Evolutionary conservation across 257 asterid genomes (phyloP).

Genomic region (Fraxinus anomala): DNA sequence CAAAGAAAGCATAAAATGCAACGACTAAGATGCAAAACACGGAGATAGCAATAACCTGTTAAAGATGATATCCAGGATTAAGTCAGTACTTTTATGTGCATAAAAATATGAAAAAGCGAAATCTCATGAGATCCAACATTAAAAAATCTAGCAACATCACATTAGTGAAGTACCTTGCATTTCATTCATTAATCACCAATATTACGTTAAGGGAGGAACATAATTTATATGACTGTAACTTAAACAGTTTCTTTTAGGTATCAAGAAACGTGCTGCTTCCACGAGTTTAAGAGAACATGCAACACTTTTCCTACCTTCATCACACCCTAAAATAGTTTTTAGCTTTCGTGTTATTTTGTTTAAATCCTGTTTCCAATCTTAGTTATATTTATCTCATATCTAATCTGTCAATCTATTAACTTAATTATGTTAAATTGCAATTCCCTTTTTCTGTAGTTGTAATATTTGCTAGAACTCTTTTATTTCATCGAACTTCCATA

Average conservation of each 20-base stretch:
- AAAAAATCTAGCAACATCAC: not conserved
- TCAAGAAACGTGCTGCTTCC: slow-evolving; percentile 7
- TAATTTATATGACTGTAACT: not conserved
- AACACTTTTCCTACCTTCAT: slow-evolving; percentile 17
- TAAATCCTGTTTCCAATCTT: not conserved
- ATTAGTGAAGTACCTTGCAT: not conserved
- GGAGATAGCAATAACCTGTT: slow-evolving; percentile 88
- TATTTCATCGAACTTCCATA: not conserved
- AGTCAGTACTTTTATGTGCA: slow-evolving; percentile 18
- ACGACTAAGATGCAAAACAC: slow-evolving; percentile 87
- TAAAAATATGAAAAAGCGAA: not conserved
- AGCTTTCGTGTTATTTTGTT: not conserved
- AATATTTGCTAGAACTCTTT: not conserved
- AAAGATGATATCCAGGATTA: slow-evolving; percentile 20
- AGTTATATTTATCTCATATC: not conserved
- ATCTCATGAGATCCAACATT: slow-evolving; percentile 22
- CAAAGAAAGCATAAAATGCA: slow-evolving; percentile 94
- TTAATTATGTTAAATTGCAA: not conserved
- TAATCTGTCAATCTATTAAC: not conserved
- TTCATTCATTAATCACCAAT: not conserved
- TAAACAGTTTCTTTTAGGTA: not conserved
- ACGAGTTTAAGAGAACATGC: not conserved
- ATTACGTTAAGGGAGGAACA: not conserved
- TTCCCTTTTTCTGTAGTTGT: not conserved
- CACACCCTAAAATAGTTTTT: not conserved